Conservation (phyloP, 176 grass and related monocot genomes). For the Aegilops sharonensis region DNA sequence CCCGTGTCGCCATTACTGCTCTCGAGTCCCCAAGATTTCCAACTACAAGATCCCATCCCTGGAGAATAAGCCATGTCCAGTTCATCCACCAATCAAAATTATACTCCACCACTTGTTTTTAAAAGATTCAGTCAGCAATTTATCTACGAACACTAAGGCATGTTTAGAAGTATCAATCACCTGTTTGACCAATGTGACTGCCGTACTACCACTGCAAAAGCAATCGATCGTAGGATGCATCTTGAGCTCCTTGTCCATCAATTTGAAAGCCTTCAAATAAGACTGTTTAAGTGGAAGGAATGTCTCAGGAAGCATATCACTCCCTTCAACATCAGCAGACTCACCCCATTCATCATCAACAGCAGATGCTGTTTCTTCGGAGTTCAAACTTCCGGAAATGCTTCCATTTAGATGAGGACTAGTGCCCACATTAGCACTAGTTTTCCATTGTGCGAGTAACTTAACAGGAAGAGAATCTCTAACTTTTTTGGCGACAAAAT, state of each 20-base stretch:
- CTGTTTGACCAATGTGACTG: constrained; percentile 95
- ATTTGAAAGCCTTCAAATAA: constrained; percentile 88
- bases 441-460: constrained; percentile 61
- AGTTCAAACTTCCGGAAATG: constrained; percentile 62
- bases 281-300: constrained; percentile 91
- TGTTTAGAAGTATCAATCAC: constrained; percentile 47
- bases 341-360: constrained; percentile 81
- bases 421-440: constrained; percentile 36
- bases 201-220: constrained; percentile 95
- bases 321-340: constrained; percentile 48
- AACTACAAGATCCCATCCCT: constrained; percentile 93
- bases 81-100: constrained; percentile 34
- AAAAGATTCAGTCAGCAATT: constrained; percentile 1
- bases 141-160: constrained; percentile 26
- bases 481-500: constrained; percentile 96
- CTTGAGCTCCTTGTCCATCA: constrained; percentile 96
- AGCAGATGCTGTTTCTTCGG: constrained; percentile 65
- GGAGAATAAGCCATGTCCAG: constrained; percentile 43
- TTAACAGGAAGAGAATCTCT: constrained; percentile 97
- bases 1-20: constrained; percentile 88
- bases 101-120: constrained; percentile 4
- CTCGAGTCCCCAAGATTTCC: constrained; percentile 98
- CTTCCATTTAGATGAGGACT: constrained; percentile 68
- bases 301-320: constrained; percentile 70
- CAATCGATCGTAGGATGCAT: constrained; percentile 84